Percentiles rank a stretch among this genome's conserved stretches.
phyloP scores from a whole-genome alignment of 202 grass and related monocot genomes.

The Cymbopogon flexuosus region DNA sequence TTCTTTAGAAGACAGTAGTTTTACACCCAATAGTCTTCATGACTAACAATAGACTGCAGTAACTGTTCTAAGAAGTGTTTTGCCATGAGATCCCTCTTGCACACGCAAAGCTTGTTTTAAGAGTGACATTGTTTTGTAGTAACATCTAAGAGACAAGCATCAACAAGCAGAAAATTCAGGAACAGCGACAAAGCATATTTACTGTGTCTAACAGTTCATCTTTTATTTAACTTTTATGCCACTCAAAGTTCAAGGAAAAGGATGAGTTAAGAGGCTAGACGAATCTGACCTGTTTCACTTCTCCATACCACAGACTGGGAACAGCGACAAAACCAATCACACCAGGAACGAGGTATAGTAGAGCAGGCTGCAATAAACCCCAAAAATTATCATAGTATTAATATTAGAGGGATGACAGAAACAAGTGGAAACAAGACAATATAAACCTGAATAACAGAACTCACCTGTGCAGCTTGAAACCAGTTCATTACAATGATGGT shows the following conservation, averaged over 20 bases:
- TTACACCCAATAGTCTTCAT: neutral
- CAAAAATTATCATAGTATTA: neutral
- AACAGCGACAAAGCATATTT: neutral
- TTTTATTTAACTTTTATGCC: neutral
- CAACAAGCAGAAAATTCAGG: neutral
- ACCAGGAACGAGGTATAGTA: constrained; percentile 81
- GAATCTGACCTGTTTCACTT: constrained; percentile 60
- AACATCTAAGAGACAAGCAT: neutral
- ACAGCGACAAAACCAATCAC: constrained; percentile 71
- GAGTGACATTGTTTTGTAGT: neutral
- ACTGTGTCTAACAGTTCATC: neutral
- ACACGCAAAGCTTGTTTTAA: too few relatives aligned
- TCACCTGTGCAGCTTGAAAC: constrained; percentile 89
- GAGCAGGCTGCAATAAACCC: constrained; percentile 56
- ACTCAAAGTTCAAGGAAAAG: constrained; percentile 2
- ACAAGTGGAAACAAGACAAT: neutral
- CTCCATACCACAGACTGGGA: constrained; percentile 67
- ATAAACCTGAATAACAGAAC: constrained; percentile 10
- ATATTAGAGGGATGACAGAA: constrained; percentile 7
- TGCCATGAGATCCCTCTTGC: too few relatives aligned
- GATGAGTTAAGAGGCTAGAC: neutral
- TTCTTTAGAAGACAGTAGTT: neutral
- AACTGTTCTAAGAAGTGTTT: neutral
- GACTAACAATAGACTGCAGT: neutral
- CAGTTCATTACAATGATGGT: constrained; percentile 89